phyloP scores from a whole-genome alignment of 225 moss, liverwort and hornwort species.

The Pleurozium schreberi region DNA sequence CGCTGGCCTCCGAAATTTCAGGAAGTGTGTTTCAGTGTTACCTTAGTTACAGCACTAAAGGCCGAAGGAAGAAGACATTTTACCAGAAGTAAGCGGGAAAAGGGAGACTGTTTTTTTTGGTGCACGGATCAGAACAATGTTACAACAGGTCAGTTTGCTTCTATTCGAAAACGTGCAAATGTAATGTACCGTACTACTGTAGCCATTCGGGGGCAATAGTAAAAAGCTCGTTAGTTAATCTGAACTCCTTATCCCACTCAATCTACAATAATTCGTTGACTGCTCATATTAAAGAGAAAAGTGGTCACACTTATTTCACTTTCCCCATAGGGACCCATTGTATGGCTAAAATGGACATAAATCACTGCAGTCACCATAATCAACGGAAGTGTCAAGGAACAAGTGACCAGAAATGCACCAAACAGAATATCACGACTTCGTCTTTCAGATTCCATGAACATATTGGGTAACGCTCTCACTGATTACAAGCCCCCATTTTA shows the following conservation, averaged over 20 bases:
- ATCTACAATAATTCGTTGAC: not conserved
- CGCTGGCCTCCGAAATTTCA: not conserved
- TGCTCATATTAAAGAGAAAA: not conserved
- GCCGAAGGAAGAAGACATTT: not conserved
- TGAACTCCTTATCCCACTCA: not conserved
- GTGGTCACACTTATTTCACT: not conserved
- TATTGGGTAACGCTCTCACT: constrained; percentile 15
- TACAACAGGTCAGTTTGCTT: not conserved
- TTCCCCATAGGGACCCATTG: not conserved
- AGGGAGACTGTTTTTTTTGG: not conserved
- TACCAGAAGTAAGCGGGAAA: not conserved
- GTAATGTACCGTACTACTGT: too few species aligned
- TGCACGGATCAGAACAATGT: not conserved
- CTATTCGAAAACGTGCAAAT: not conserved
- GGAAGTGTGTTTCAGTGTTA: not conserved
- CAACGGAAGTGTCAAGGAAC: not conserved
- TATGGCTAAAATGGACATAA: not conserved
- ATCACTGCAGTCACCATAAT: not conserved
- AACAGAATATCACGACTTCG: not conserved
- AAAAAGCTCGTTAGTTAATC: not conserved
- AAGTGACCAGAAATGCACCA: not conserved
- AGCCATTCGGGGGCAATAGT: not conserved
- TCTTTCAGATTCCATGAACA: not conserved
- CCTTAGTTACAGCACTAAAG: not conserved
- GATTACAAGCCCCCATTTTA: constrained; percentile 4